Evolutionary conservation across 257 asterid species (phyloP), one percentile per base, ranked within the genome.

Genomic region (Verbascum thapsus): DNA sequence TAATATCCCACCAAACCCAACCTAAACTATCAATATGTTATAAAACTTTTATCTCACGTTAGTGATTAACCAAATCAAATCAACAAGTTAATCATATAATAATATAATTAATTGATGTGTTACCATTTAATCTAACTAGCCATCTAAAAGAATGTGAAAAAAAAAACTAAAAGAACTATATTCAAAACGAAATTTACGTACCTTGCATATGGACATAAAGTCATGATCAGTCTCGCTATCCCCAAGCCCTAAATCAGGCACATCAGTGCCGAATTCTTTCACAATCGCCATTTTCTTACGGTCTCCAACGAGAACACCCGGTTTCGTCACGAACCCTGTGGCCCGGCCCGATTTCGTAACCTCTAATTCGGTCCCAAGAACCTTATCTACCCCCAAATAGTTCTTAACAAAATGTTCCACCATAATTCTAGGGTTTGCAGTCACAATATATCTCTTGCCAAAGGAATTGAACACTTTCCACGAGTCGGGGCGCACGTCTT

Each of bases 141-240:
- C n/a, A n/a, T n/a, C n/a, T n/a, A n/a, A n/a, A n/a, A n/a, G n/a
- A n/a, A n/a, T n/a, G 6, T 48, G 13, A 56, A 2, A 11, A 18
- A 48, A 7, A 23, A 42, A 15, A 49, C 57, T 17, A 41, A n/a
- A n/a, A n/a, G n/a, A n/a, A n/a, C n/a, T n/a, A n/a, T n/a, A n/a
- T n/a, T n/a, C n/a, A n/a, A n/a, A n/a, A n/a, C n/a, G n/a, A 47
- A 40, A 12, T 17, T 10, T 6, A 22, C 53, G n/a, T 58, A 91
- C 98, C 98, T 92, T 89, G 85, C 97, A 92, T 16, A 89, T 61
- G 63, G 97, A 83, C 94, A 92, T 89, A 84, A 87, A 89, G 41
- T 77, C 84, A 17, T 79, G 84, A 75, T 89, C 98, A 7, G 88
- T 77, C 53, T 81, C 85, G 52, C 91, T 76, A 79, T 92, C 96